Percentiles rank a stretch among this genome's conserved stretches.
These are phyloP conservation scores for Boletellus deceptivus DNA, from an alignment of 1,284 basidiomycete species.

Conservation along the genomic window DNA sequence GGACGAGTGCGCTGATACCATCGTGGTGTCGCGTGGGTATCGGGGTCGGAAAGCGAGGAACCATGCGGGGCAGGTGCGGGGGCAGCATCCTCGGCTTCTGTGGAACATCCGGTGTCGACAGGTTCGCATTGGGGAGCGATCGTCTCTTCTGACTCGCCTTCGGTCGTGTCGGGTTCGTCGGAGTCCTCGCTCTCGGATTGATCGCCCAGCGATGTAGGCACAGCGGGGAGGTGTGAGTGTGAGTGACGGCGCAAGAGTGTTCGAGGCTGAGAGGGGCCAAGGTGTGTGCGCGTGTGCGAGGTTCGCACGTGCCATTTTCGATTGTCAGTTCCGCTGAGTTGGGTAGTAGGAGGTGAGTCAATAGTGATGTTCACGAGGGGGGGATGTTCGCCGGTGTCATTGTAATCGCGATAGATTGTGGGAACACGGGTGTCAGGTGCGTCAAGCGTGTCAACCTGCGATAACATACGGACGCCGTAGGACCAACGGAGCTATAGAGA, in stretches of 20 bases:
- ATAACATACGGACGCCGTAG: slow-evolving; percentile 78
- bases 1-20: slow-evolving; percentile 1
- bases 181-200: slow-evolving; percentile 26
- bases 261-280: not conserved
- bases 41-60: not conserved
- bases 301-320: not conserved
- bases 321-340: slow-evolving; percentile 2
- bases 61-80: not conserved
- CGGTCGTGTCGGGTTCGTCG: slow-evolving; percentile 20
- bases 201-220: slow-evolving; percentile 24
- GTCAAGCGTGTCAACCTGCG: slow-evolving; percentile 61
- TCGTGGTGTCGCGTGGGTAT: not conserved
- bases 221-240: slow-evolving; percentile 21
- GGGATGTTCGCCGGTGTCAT: slow-evolving; percentile 4
- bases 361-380: not conserved
- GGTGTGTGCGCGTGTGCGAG: not conserved
- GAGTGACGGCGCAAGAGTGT: not conserved
- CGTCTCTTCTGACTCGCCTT: slow-evolving; percentile 24
- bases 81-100: slow-evolving; percentile 11
- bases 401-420: slow-evolving; percentile 9
- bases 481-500: slow-evolving; percentile 80
- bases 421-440: slow-evolving; percentile 3
- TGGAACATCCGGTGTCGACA: slow-evolving; percentile 18
- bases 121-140: slow-evolving; percentile 10
- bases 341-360: not conserved